Base-by-base conservation (phyloP, 163 green algal genomes). In the Volvox carteri region DNA sequence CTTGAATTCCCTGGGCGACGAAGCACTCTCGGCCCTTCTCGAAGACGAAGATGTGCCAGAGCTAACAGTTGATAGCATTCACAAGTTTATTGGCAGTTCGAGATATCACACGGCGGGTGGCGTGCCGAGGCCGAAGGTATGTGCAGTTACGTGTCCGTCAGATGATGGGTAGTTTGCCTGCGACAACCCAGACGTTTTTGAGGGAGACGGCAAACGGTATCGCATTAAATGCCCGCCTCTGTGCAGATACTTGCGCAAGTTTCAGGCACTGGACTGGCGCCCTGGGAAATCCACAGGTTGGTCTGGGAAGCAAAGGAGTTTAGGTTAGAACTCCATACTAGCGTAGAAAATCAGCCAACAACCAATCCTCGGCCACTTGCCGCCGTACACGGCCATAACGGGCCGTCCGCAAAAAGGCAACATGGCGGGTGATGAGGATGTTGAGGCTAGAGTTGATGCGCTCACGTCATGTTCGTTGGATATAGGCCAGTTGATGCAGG, bases 281-380 rank as follows among this genome's bases (percentile, higher is more conserved):
- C 81, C 9, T 87, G 81, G 81, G 81, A 87, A 42, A 87, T 87
- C 12, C 81, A 87, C 46, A 39, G 81, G 81, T 72, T 28, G 25
- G 73, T 79, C 25, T 42, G 56, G 68, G 37, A 5, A 25, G 37
- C 8, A 19, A 33, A 1, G 41, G 72, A 52, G n/a, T n/a, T n/a
- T n/a, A n/a, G n/a, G n/a, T n/a, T n/a, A n/a, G n/a, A n/a, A n/a
- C n/a, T n/a, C n/a, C n/a, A n/a, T n/a, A n/a, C n/a, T n/a, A n/a
- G n/a, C n/a, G n/a, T n/a, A n/a, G n/a, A n/a, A n/a, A n/a, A n/a
- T n/a, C n/a, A n/a, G n/a, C n/a, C n/a, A n/a, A n/a, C n/a, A n/a
- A n/a, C n/a, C n/a, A n/a, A n/a, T n/a, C n/a, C n/a, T n/a, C n/a
- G n/a, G n/a, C n/a, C n/a, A n/a, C n/a, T n/a, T n/a, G n/a, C 14